Evolutionary conservation across 2,329 filamentous ascomycete species (phyloP).

Genomic region (Colletotrichum graminicola): DNA sequence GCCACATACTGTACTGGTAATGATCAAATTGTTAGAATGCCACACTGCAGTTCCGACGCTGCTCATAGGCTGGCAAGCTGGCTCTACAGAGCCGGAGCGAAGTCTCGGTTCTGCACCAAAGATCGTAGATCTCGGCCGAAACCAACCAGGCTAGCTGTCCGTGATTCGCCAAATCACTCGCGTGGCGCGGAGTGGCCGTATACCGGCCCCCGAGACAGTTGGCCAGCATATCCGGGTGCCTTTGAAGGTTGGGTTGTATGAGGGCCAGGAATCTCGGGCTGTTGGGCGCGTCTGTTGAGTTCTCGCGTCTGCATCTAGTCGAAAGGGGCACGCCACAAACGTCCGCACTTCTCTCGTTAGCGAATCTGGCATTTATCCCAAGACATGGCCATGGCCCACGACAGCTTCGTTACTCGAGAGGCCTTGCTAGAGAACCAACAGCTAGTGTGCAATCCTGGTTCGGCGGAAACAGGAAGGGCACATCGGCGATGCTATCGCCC

Average conservation of each 20-base stretch:
- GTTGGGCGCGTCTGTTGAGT: no score
- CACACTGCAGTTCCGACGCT: neutral
- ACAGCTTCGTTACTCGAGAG: neutral
- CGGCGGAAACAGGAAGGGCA: conserved; percentile 22
- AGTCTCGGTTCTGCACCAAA: neutral
- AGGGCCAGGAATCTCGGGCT: neutral
- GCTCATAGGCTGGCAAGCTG: neutral
- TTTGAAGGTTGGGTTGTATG: neutral
- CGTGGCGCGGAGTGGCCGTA: conserved; percentile 15
- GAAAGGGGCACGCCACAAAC: conserved; percentile 27
- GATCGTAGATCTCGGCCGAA: conserved; percentile 16
- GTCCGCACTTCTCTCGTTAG: conserved; percentile 13
- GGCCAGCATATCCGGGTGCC: conserved; percentile 1
- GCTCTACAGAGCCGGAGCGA: neutral
- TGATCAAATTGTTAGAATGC: neutral
- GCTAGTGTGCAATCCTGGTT: conserved; percentile 6
- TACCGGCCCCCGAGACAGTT: neutral
- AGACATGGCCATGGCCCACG: neutral
- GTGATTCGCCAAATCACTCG: conserved; percentile 10
- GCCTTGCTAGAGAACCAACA: neutral
- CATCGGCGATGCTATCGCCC: conserved; percentile 20
- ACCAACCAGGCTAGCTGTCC: conserved; percentile 3
- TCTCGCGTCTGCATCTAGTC: no score
- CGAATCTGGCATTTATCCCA: conserved; percentile 1
- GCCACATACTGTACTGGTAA: neutral